Evolutionary conservation across 2,329 filamentous ascomycete genomes (phyloP).

Genomic region (Colletotrichum horii): DNA sequence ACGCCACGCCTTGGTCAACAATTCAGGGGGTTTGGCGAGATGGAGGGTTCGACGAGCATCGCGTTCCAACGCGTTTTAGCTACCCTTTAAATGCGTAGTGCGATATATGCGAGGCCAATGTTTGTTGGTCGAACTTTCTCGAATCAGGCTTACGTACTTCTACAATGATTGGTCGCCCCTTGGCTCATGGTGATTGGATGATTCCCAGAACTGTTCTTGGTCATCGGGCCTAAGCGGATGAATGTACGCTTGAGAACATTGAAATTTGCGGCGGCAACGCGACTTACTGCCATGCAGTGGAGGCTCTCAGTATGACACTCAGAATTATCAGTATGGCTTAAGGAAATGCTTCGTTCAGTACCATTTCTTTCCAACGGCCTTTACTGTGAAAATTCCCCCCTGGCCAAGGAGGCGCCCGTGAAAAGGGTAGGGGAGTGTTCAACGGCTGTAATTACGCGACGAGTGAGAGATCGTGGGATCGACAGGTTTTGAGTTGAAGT

Average conservation of each 20-base stretch:
- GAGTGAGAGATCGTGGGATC: neutral
- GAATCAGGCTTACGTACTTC: neutral
- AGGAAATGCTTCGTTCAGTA: neutral
- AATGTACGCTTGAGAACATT: fast-evolving
- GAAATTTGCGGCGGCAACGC: fast-evolving
- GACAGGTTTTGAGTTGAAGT: neutral
- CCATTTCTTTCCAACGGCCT: fast-evolving
- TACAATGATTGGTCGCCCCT: neutral
- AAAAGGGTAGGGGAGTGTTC: fast-evolving
- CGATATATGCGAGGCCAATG: fast-evolving
- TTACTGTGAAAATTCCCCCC: neutral
- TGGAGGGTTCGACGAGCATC: neutral
- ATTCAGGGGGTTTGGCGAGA: fast-evolving
- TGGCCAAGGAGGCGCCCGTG: fast-evolving
- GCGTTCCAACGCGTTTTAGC: neutral
- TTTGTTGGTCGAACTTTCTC: neutral
- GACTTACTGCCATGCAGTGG: neutral
- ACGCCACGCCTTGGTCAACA: neutral
- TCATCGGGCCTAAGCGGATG: fast-evolving
- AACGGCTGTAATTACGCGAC: neutral
- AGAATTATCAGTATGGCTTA: neutral
- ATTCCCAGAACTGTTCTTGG: neutral
- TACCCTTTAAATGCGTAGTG: neutral
- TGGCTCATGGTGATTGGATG: neutral
- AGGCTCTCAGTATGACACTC: neutral